Conservation (phyloP, 306 rosid species). For the Oemleria cerasiformis region DNA sequence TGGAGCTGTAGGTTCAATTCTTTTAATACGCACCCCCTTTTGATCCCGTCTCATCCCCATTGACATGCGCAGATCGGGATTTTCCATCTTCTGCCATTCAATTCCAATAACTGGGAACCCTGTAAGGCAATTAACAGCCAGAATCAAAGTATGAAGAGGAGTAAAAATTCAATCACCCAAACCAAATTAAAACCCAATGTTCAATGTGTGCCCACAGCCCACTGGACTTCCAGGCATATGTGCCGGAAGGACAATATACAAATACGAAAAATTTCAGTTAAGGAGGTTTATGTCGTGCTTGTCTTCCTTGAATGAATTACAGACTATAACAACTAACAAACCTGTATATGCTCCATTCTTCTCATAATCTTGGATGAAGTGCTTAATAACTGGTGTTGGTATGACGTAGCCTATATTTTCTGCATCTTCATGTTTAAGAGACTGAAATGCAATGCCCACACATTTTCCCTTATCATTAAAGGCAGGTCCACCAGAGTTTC, state of each 20-base stretch:
- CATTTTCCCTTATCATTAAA: constrained; percentile 66
- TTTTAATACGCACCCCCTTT: constrained; percentile 83
- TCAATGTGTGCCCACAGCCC: neutral
- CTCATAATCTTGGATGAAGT: constrained; percentile 78
- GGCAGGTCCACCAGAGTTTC: constrained; percentile 88
- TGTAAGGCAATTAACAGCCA: constrained; percentile 19
- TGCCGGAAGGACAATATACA: constrained; percentile 5
- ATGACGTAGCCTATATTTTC: constrained; percentile 80
- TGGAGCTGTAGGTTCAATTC: constrained; percentile 81
- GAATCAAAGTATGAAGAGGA: neutral
- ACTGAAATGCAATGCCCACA: constrained; percentile 85
- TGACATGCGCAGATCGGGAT: constrained; percentile 68
- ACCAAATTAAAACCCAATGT: neutral
- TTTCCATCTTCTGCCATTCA: constrained; percentile 95
- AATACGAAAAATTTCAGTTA: neutral
- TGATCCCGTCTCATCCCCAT: constrained; percentile 67
- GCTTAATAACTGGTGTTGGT: constrained; percentile 77
- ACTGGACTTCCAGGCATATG: neutral
- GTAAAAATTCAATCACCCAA: neutral
- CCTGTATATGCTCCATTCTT: constrained; percentile 78
- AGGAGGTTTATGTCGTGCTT: neutral
- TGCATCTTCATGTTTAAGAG: constrained; percentile 73
- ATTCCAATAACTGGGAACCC: constrained; percentile 80
- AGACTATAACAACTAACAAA: constrained; percentile 6
- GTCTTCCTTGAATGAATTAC: constrained; percentile 5